Conservation (phyloP, 768 basidiomycete species). For the Hygrocybe punicea region DNA sequence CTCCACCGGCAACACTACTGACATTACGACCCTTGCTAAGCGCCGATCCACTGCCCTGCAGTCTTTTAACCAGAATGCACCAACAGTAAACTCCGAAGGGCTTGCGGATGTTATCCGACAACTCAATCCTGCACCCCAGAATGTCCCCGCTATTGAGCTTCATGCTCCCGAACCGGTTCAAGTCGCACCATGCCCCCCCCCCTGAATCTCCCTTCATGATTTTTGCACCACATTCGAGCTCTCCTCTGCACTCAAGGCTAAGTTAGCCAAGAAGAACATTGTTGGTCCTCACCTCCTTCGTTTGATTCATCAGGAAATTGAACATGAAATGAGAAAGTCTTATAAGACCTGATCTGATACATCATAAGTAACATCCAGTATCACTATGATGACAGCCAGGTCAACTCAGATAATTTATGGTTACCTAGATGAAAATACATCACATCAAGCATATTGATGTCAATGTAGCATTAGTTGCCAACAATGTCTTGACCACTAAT, state of each 20-base stretch:
- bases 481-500: too few species aligned
- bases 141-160: not conserved
- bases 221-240: not conserved
- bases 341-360: too few species aligned
- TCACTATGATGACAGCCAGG: too few species aligned
- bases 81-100: not conserved
- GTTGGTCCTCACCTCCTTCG: not conserved
- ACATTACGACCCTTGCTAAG: not conserved
- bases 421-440: too few species aligned
- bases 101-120: not conserved
- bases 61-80: not conserved
- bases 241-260: not conserved
- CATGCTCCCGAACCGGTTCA: not conserved
- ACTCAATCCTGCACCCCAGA: not conserved
- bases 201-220: not conserved
- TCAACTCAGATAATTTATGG: too few species aligned
- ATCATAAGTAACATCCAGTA: too few species aligned
- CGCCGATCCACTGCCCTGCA: not conserved
- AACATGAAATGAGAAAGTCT: too few species aligned
- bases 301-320: too few species aligned
- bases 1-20: not conserved
- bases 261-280: not conserved
- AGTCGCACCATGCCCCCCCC: not conserved
- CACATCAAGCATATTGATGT: too few species aligned
- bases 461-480: too few species aligned